These are phyloP conservation scores for Vitis amurensis DNA, from an alignment of 164 flowering plant genomes.

Conservation along the genomic window DNA sequence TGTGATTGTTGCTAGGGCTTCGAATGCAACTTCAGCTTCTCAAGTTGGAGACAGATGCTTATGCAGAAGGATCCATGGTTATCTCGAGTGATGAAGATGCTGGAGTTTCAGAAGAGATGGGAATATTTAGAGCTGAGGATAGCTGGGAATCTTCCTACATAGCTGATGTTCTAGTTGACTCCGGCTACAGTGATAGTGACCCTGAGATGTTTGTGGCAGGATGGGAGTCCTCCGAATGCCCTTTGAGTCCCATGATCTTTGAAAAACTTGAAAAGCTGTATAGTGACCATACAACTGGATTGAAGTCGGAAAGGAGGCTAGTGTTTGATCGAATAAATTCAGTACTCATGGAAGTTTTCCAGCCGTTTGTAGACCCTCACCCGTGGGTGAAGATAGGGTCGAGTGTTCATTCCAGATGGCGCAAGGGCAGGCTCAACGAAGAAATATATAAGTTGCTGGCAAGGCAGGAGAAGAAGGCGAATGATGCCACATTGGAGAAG, in stretches of 20 bases:
- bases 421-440: conserved; percentile 27
- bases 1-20: conserved; percentile 34
- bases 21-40: conserved; percentile 69
- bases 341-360: conserved; percentile 44
- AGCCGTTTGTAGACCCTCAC: conserved; percentile 33
- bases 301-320: conserved; percentile 56
- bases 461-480: conserved; percentile 22
- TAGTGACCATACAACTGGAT: conserved; percentile 16
- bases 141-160: conserved; percentile 42
- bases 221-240: conserved; percentile 44
- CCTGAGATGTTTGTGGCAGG: conserved; percentile 25
- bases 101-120: conserved; percentile 19
- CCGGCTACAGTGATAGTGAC: conserved; percentile 30
- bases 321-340: conserved; percentile 70
- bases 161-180: conserved; percentile 32
- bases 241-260: conserved; percentile 38
- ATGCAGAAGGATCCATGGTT: conserved; percentile 33
- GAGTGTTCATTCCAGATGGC: conserved; percentile 17
- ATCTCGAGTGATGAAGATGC: conserved; percentile 48
- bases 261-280: conserved; percentile 55
- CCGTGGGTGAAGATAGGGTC: conserved; percentile 55
- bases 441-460: conserved; percentile 41
- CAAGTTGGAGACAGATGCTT: conserved; percentile 48
- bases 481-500: conserved; percentile 20
- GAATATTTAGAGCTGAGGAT: conserved; percentile 2